A percentile compares a stretch with the other conserved stretches of the same genome.
phyloP scores from a whole-genome alignment of 768 basidiomycete genomes.

The Chlorophyllum brunneum region DNA sequence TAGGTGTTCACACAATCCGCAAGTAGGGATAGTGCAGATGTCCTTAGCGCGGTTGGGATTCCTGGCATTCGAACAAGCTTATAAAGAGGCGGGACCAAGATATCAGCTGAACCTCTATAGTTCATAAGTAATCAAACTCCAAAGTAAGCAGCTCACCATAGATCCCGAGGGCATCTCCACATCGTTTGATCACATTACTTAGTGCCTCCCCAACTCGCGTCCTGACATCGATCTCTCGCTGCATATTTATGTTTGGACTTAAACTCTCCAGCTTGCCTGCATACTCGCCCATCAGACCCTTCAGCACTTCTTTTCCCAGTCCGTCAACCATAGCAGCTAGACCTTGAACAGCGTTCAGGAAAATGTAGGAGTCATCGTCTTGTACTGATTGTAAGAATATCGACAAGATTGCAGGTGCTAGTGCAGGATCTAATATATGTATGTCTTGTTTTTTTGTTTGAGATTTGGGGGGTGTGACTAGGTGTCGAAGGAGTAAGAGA shows the following conservation, averaged over 20 bases:
- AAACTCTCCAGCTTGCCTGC: conserved; percentile 47
- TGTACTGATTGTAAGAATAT: conserved; percentile 83
- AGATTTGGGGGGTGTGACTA: conserved; percentile 45
- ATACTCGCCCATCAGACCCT: conserved; percentile 65
- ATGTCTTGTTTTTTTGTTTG: conserved; percentile 20
- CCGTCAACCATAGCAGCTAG: conserved; percentile 81
- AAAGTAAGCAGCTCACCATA: conserved; percentile 49
- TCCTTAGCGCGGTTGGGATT: conserved; percentile 71
- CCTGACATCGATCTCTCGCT: conserved; percentile 67
- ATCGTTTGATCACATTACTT: conserved; percentile 67
- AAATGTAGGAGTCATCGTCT: conserved; percentile 95
- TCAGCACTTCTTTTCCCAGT: conserved; percentile 70
- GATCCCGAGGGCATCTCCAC: conserved; percentile 61
- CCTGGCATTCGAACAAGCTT: conserved; percentile 51
- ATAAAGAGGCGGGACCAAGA: conserved; percentile 72
- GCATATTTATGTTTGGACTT: conserved; percentile 40
- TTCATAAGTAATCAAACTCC: not conserved
- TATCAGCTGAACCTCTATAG: conserved; percentile 45
- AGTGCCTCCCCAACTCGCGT: conserved; percentile 85
- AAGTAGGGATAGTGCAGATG: conserved; percentile 57
- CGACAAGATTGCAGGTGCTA: conserved; percentile 80
- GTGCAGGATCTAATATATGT: conserved; percentile 45
- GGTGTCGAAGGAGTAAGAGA: conserved; percentile 72
- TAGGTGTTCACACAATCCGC: conserved; percentile 68
- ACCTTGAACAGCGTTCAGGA: conserved; percentile 88